Base-by-base conservation (phyloP, 768 basidiomycete genomes). In the Hypsizygus marmoreus region DNA sequence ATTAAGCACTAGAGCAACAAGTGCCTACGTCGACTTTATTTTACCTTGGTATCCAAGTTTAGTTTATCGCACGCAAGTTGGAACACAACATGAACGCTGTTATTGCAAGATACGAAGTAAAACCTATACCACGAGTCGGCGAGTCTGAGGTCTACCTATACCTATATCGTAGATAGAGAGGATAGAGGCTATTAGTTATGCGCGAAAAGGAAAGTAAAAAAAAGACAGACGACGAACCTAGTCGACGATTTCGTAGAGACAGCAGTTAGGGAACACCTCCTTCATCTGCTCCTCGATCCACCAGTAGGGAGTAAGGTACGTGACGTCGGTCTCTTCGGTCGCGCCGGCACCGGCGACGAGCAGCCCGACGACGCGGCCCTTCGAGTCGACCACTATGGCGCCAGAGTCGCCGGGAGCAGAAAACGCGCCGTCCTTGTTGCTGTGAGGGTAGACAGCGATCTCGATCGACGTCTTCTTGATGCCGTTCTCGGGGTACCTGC, bases 391-490 rank as follows among this genome's bases (percentile, higher is more conserved):
- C 39, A 73, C 59, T 26, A 66, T 57, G 4, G 69, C 53, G 45
- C 72, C 69, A 16, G 68, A 73, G 49, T 72, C 71, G 17, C 72
- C 69, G 11, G 33, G 47, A 25, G 34, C 56, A 2, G 70, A 72
- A 52, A 72, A 71, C 16, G 42, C 38, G 6, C 49, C 53, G 12
- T 55, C 46, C 51, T 62, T 53, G 48, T 36, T 45, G 46, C 58
- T 54, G 49, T 65, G 64, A 36, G 44, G 29, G 22, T 61, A 22
- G 16, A 70, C 60, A 4, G 47, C 55, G 45, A 58, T 53, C 50
- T 67, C 69, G 39, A 60, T 62, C 9, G 68, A 62, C 26, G 53
- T 63, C 19, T 50, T 17, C 7, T 49, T 3, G 40, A 25, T 43
- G 31, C 29, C 45, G 24, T 54, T 3, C 12, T 47, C 28, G 25